Conservation (phyloP, 192 early-diverging fungal genomes). For the Gryganskiella cystojenkinii region DNA sequence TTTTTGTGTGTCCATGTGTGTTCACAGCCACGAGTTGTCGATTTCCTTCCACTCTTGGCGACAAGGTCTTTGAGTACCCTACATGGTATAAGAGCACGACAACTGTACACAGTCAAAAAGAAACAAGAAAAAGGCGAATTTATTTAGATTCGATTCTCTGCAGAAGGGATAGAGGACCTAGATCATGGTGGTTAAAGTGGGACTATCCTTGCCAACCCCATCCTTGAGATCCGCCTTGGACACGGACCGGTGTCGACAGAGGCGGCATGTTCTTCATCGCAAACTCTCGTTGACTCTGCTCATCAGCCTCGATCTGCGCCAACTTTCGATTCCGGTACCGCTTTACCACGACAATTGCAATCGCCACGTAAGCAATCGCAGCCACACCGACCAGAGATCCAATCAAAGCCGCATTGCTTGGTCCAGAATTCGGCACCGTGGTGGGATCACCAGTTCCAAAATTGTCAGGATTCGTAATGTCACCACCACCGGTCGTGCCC, state of each 20-base stretch:
- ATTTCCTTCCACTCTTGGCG: too few species aligned
- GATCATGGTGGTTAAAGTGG: too few species aligned
- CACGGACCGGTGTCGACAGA: slow-evolving; percentile 5
- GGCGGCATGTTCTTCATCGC: not conserved
- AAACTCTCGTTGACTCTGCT: slow-evolving; percentile 10
- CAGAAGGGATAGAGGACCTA: too few species aligned
- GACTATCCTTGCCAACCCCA: slow-evolving; percentile 40
- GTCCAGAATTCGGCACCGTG: slow-evolving; percentile 1
- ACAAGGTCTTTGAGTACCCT: too few species aligned
- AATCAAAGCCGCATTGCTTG: slow-evolving; percentile 22
- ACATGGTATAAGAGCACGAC: too few species aligned
- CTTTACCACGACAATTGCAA: slow-evolving; percentile 27
- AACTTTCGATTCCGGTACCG: not conserved
- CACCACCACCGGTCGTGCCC: not conserved
- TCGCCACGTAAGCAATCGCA: slow-evolving; percentile 32
- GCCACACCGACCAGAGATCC: slow-evolving; percentile 32
- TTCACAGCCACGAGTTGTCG: too few species aligned
- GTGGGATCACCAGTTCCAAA: not conserved
- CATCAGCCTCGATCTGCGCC: slow-evolving; percentile 7
- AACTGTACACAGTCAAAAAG: too few species aligned
- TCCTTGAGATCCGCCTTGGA: slow-evolving; percentile 12
- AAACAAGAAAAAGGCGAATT: too few species aligned
- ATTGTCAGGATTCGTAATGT: not conserved
- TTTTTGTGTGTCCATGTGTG: too few species aligned
- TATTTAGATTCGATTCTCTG: too few species aligned